Evolutionary conservation across 179 eudicot genomes (phyloP).

Genomic region (Beta lomatogona): DNA sequence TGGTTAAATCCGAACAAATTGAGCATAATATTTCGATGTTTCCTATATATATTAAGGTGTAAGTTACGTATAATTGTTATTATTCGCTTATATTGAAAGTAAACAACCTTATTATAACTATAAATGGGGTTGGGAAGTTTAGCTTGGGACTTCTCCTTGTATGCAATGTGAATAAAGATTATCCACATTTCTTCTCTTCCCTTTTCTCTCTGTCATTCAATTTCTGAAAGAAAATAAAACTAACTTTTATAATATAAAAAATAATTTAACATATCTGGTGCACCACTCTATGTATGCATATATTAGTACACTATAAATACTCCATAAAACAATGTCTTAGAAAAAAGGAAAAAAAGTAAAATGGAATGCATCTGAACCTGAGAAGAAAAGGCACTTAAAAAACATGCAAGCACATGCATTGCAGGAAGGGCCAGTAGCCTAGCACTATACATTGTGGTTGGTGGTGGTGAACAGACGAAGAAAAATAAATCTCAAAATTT

Average conservation of each 20-base stretch:
- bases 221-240: conserved; percentile 9
- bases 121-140: no score
- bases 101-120: no score
- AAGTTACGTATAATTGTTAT: no score
- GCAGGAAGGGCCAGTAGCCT: conserved; percentile 26
- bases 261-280: conserved; percentile 12
- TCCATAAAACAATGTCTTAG: background rate
- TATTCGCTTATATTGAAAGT: no score
- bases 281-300: conserved; percentile 1
- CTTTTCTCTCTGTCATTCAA: background rate
- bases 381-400: conserved; percentile 29
- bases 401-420: conserved; percentile 42
- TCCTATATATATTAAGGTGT: no score
- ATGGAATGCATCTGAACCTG: conserved; percentile 29
- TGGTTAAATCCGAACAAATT: no score
- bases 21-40: no score
- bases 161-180: conserved; percentile 15
- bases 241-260: background rate
- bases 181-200: conserved; percentile 18
- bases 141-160: no score
- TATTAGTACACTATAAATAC: background rate
- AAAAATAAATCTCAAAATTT: background rate
- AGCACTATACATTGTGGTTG: conserved; percentile 30
- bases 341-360: background rate
- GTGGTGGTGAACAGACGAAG: background rate